Evolutionary conservation across 257 asterid species (phyloP).

Genomic region (Primulina huaijiensis): DNA sequence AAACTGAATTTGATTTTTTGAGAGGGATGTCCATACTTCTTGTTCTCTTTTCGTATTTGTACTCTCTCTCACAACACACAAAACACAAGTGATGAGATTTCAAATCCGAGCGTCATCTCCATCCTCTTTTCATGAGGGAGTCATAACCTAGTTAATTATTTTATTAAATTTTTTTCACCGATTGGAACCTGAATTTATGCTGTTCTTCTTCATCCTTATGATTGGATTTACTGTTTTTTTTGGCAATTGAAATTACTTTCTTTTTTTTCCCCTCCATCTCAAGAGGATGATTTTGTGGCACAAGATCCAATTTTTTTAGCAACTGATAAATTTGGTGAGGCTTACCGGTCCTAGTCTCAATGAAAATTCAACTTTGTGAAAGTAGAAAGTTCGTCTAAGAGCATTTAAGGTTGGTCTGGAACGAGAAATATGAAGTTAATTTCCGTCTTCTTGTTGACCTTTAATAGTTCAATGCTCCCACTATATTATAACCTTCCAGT

Average conservation of each 20-base stretch:
- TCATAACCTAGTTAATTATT: background rate
- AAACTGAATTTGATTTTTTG: too few species aligned
- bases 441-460: background rate
- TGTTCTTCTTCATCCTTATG: background rate
- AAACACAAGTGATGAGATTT: background rate
- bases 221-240: background rate
- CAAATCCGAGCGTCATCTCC: background rate
- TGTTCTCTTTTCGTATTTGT: background rate
- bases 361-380: background rate
- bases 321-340: background rate
- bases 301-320: background rate
- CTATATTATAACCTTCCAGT: background rate
- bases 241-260: background rate
- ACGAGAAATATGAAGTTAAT: too few species aligned
- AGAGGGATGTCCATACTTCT: background rate
- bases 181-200: conserved; percentile 1
- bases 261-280: too few species aligned
- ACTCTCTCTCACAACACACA: background rate
- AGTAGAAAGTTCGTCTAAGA: too few species aligned
- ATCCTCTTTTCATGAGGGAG: background rate
- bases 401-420: too few species aligned
- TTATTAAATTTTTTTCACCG: background rate
- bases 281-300: too few species aligned
- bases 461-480: too few species aligned
- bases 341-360: background rate